Evolutionary conservation across 2,329 filamentous ascomycete species (phyloP), one percentile per base, ranked within the genome.

Genomic region (Podosphaera fusca): DNA sequence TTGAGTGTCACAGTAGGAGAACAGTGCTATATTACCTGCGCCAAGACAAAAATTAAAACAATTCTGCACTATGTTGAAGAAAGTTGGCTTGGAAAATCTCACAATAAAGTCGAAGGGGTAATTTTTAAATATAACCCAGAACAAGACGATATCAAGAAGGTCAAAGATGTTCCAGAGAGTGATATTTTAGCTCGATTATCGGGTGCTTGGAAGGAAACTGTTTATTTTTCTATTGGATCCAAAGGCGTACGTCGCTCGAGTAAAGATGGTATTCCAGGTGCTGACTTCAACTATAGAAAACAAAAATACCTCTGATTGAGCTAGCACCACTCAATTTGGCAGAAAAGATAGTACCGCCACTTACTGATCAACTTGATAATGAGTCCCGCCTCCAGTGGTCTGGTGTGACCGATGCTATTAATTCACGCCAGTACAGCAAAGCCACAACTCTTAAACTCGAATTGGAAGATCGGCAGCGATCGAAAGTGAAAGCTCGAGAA

Each of bases 21-120:
- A 65, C 78, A 82, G 61, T 92, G 87, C 65, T 94, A 85, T 68
- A 77, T 96, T 59, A 89, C 82, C 45, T 98, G 92, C 70, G 78
- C 84, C n/a, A 82, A 88, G 72, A 95, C 88, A 1, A 84, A 82
- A 67, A 79, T 94, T 62, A 96, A 96, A 72, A 85, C 83, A 21
- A 95, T 98, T 61, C 72, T 98, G 52, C 83, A 94, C 65, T 98
- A 98, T 68, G 74, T 89, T 57, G 90, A 96, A 66, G 90, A 96
- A 64, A 88, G 89, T 55, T 98, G 92, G 89, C 76, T 96, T 35
- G 87, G 89, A 52, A 86, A 87, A 62, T 80, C 87, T 29, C 90
- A 94, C 64, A 95, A 96, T 70, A 88, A 84, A 67, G 84, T 98
- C 40, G 81, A 94, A 60, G 92, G 92, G 21, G 80, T 95, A 57